Evolutionary conservation across 345 rosid genomes (phyloP), one percentile per base, ranked within the genome.

Genomic region (Citropsis articulata): DNA sequence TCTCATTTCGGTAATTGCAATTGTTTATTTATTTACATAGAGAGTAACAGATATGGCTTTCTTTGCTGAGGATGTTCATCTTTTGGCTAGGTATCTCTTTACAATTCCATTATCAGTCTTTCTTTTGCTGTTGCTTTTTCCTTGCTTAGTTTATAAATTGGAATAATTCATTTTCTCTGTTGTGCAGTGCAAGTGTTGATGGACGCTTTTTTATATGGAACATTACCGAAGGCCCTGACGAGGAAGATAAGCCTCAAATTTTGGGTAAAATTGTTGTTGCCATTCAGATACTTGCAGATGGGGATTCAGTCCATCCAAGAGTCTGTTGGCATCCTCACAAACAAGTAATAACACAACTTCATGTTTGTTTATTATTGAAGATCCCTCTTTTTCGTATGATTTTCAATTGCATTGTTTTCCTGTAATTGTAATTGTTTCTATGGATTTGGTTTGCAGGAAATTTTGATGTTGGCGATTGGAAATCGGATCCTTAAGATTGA

Each of bases 31-130:
- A 68, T 28, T 4, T 45, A 4, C 81, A 73, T 81, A 90, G 94
- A 86, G 86, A 80, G 91, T 90, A 50, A 81, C 90, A 18, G 94
- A 92, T 81, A 92, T 90, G 97, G 91, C 89, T n/a, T 92, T 92
- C 85, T 92, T 92, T 48, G 91, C 94, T 5, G 94, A 92, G 82
- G 97, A 92, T 88, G 97, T 92, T 82, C 94, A 92, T 83, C 90
- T 90, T 71, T 78, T 92, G 79, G 94, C 97, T 57, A 92, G 94
- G 97, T 92, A 84, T 40, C 45, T 57, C 53, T 63, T 73, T 79
- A 24, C 24, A 35, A 35, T 66, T n/a, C 60, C n/a, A 10, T 1
- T 5, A 21, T 27, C 13, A 25, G 9, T 10, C 9, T 65, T 5
- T 22, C 69, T 6, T 28, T 35, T 62, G 7, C 25, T 53, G 61